A percentile compares a stretch with the other conserved stretches of the same genome.
Evolutionary conservation across 441 rosid genomes (phyloP).

Genomic region (Brassica hybrid): DNA sequence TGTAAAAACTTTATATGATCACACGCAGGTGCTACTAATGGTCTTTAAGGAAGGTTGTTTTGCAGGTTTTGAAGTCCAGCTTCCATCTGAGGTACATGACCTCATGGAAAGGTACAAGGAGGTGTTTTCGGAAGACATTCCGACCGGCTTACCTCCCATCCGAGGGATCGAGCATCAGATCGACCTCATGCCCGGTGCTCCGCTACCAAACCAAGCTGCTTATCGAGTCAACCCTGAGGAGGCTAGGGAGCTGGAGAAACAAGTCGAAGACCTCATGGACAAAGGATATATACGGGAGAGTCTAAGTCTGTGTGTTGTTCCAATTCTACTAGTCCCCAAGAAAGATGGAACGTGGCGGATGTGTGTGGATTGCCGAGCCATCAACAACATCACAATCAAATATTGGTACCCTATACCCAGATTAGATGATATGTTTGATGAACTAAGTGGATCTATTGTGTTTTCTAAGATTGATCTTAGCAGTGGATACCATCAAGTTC

Average conservation of each 20-base stretch:
- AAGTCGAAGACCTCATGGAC: background rate
- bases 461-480: background rate
- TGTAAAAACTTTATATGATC: too few species aligned
- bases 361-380: background rate
- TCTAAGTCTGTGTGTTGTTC: background rate
- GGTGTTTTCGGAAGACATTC: background rate
- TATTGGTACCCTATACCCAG: background rate
- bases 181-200: background rate
- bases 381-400: background rate
- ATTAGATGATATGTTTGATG: background rate
- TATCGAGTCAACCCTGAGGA: background rate
- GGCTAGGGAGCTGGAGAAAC: background rate
- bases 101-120: background rate
- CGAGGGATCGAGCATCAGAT: background rate
- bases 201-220: background rate
- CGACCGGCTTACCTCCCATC: background rate
- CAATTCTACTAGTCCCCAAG: background rate
- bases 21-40: background rate
- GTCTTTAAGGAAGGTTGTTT: background rate
- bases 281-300: background rate
- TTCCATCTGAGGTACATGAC: background rate
- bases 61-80: background rate
- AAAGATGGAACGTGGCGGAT: background rate
- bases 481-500: background rate
- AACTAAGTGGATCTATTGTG: background rate